Base-by-base conservation (phyloP, 1,139 yeast species). In the Wickerhamiella infanticola region DNA sequence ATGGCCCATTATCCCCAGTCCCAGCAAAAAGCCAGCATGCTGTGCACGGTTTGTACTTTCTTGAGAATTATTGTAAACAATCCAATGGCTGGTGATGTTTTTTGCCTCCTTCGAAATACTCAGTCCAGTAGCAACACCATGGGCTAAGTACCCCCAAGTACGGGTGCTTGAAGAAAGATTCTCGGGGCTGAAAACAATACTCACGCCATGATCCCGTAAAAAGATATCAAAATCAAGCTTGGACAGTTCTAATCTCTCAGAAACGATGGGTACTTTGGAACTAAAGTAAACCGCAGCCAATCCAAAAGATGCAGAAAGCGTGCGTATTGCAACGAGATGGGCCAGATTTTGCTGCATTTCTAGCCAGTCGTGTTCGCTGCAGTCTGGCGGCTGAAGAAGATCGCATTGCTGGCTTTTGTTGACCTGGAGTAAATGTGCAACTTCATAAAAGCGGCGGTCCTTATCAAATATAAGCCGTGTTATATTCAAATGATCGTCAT, bases 11-110 rank as follows among this genome's bases (percentile, higher is more conserved):
- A 93, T 67, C 0, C 99, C 99, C 25, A 90, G 65, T 0, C 97
- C 98, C 27, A 86, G 66, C n/a, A 93, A 64, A 55, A 93, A 86
- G 0, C 99, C 99, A 23, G 95, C 97, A 64, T 88, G 96, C 52
- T 82, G 94, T 26, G 35, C 33, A 18, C 7, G 11, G 29, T n/a
- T 11, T 13, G n/a, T 23, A 27, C 94, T 72, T 53, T 75, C 80
- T 41, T 82, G 63, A 7, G 24, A 33, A 3, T 43, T 43, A 36
- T 68, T 70, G 1, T 74, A 86, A 1, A 81, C 81, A 40, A 88
- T 81, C 97, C 97, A 88, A 55, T 94, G 81, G 0, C 96, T 95
- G 23, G 80, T 76, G 5, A 90, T 77, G 5, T 84, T 88, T 38
- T 72, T 71, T 0, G 88, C 76, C 39, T 74, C 75, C 49, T 70